These are phyloP conservation scores for Pyracantha coccinea DNA, from an alignment of 331 rosid genomes.

Conservation along the genomic window DNA sequence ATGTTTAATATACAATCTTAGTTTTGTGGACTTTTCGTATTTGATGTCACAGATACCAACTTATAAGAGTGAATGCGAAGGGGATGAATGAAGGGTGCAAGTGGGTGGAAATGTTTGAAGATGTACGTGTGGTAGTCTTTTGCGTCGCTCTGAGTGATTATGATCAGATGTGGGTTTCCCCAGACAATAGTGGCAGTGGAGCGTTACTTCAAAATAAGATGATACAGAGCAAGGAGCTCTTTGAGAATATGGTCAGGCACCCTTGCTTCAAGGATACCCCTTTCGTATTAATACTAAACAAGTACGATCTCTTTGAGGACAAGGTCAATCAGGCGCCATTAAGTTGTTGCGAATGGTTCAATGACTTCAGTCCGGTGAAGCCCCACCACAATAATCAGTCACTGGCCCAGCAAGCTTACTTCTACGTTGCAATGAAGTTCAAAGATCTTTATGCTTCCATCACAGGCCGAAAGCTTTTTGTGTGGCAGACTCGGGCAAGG, in stretches of 20 bases:
- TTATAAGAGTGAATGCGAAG: slow-evolving; percentile 90
- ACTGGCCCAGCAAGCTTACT: slow-evolving; percentile 87
- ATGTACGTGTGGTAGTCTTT: slow-evolving; percentile 78
- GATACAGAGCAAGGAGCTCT: slow-evolving; percentile 90
- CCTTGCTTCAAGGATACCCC: slow-evolving; percentile 86
- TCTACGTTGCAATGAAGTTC: slow-evolving; percentile 96
- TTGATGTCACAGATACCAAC: slow-evolving; percentile 63
- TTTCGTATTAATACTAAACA: slow-evolving; percentile 73
- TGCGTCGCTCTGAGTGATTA: slow-evolving; percentile 74
- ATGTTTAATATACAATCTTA: neutral
- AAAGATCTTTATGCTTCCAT: slow-evolving; percentile 83
- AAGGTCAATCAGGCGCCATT: slow-evolving; percentile 50
- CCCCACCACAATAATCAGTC: slow-evolving; percentile 63
- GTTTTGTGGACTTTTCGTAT: slow-evolving; percentile 7
- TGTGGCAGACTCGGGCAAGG: slow-evolving; percentile 82
- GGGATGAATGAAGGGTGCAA: slow-evolving; percentile 94
- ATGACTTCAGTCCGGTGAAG: slow-evolving; percentile 61
- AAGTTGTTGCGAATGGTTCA: slow-evolving; percentile 73
- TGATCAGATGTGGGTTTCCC: slow-evolving; percentile 58
- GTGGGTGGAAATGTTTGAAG: slow-evolving; percentile 99
- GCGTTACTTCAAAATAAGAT: slow-evolving; percentile 81
- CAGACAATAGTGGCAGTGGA: slow-evolving; percentile 65
- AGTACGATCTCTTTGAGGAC: slow-evolving; percentile 81
- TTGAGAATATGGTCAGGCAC: slow-evolving; percentile 84
- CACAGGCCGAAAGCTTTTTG: slow-evolving; percentile 67